Evolutionary conservation across 2,329 filamentous ascomycete genomes (phyloP), one percentile per base, ranked within the genome.

Genomic region (Aspergillus persii): DNA sequence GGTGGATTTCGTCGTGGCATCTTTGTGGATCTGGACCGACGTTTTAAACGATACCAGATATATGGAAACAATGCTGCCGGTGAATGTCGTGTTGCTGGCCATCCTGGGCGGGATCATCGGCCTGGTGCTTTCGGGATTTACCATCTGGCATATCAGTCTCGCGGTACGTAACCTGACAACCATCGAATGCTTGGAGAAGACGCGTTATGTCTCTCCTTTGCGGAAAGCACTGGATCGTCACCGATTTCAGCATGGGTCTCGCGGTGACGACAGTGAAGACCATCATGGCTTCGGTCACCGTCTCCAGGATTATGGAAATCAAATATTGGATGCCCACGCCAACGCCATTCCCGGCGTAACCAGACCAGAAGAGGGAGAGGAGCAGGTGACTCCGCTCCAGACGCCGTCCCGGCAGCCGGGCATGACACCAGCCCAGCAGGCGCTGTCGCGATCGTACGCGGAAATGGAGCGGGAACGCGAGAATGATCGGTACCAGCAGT

Each of bases 171-270:
- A 91, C 3, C 88, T 96, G 76, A 99, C 95, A 1, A 99, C 95
- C 3, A 97, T 99, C 60, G 95, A 99, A 75, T 96, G 90, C 69
- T 80, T 99, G 60, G 95, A 99, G 76, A 97, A 95, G 81, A 98
- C 94, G 2, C 86, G 95, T 57, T 99, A 99, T 76, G 84, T 96
- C 7, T 92, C 90, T 8, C 91, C 92, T 0, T 74, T 96, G 61
- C 85, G 89, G 58, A 87, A 86, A 71, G 84, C 84, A 52, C 84
- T 94, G 71, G 87, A 90, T 70, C 80, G 85, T 62, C 84, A 88
- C 57, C 84, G 86, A 65, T 76, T 79, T 61, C 81, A 84, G 50
- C 81, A 84, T 61, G 79, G 84, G 12, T 56, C 75, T 48, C 68
- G 74, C 26, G 56, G 66, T 18, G 57, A 56, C 44, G 54, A 48